Base-by-base conservation (phyloP, 768 basidiomycete species). In the Lyophyllum shimeji region DNA sequence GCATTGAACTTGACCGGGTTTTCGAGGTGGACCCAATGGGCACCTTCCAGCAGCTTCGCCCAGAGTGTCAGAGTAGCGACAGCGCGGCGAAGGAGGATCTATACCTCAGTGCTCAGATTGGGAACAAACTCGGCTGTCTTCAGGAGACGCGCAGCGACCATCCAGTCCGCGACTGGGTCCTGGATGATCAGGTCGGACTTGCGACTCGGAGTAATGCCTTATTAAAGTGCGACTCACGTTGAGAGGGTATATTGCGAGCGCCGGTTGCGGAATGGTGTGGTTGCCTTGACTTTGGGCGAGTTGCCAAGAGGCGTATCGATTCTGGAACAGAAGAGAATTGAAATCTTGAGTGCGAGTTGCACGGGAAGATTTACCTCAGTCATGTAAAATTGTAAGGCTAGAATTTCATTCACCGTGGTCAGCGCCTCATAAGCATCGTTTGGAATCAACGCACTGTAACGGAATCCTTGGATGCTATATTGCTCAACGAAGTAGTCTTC, bases 401-500 rank as follows among this genome's bases (percentile, higher is more conserved):
- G 6, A 23, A 34, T 40, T 13, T 37, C 5, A 46, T 13, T 27
- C 56, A 18, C 27, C 9, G 3, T 25, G 46, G 27, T 45, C 34
- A 39, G 27, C 27, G n/a, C n/a, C 24, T 45, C 15, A 23, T n/a
- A 37, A 37, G 15, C 6, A 27, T 18, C 46, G 7, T 11, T 37
- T 12, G 72, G 0, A 13, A 46, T 3, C 13, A 8, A 25, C 85
- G 21, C 60, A 89, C 89, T 86, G 53, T 83, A 65, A 49, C 74
- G 71, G 62, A 90, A 89, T 0, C 84, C 82, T 59, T 83, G 84
- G 9, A 71, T 70, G 39, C 64, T 63, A 59, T 82, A 90, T 58
- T 85, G 82, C 49, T 87, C 77, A 0, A 89, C 79, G 56, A 88
- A 82, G 63, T 89, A 90, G 60, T 86, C 81, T 62, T 90, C 89